A percentile compares a stretch with the other conserved stretches of the same genome.
Evolutionary conservation across 1,139 yeast species (phyloP).

Genomic region (Arxiozyma telluris): DNA sequence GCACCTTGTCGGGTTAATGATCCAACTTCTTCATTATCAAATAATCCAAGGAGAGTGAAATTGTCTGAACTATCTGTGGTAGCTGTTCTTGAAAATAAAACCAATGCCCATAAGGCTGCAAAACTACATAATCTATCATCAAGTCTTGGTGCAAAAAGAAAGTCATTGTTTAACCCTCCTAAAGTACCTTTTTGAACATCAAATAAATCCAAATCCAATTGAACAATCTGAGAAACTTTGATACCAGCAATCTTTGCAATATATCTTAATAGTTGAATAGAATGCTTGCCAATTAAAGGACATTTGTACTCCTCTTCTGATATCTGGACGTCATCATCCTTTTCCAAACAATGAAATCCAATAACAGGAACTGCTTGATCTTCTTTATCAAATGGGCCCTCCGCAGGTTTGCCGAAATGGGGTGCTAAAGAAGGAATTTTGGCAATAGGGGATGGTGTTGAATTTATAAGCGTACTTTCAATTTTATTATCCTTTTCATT

Average conservation of each 20-base stretch:
- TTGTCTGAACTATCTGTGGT: slow-evolving; percentile 28
- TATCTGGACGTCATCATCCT: slow-evolving; percentile 7
- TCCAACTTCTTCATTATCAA: slow-evolving; percentile 59
- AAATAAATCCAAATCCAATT: slow-evolving; percentile 52
- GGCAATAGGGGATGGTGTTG: slow-evolving; percentile 56
- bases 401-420: slow-evolving; percentile 48
- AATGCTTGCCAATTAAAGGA: slow-evolving; percentile 55
- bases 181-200: slow-evolving; percentile 55
- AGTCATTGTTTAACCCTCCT: slow-evolving; percentile 55
- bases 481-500: slow-evolving; percentile 31
- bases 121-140: slow-evolving; percentile 61
- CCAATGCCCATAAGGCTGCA: slow-evolving; percentile 46
- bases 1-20: slow-evolving; percentile 53
- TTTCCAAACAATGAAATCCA: slow-evolving; percentile 35
- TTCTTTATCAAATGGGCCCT: slow-evolving; percentile 49
- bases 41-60: slow-evolving; percentile 44
- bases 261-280: slow-evolving; percentile 46
- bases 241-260: slow-evolving; percentile 42
- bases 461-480: slow-evolving; percentile 41
- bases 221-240: slow-evolving; percentile 44
- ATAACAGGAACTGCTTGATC: slow-evolving; percentile 56
- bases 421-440: slow-evolving; percentile 59
- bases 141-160: slow-evolving; percentile 54
- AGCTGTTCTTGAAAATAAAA: slow-evolving; percentile 34
- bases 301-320: slow-evolving; percentile 46